Evolutionary conservation across 1,139 yeast genomes (phyloP).

Genomic region (Pichia sp.): DNA sequence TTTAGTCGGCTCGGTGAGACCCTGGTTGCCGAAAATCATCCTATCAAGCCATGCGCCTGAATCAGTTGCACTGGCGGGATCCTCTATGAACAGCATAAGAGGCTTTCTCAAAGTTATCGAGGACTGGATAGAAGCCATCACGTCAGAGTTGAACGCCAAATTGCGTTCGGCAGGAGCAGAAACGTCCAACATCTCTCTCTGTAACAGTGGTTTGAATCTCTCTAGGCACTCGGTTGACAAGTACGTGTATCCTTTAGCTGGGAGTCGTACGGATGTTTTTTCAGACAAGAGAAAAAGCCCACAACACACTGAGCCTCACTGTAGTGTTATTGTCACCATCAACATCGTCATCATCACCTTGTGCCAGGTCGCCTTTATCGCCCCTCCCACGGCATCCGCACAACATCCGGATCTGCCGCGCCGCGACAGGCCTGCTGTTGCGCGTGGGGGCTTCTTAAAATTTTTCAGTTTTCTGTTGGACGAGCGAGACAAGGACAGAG

Average conservation of each 20-base stretch:
- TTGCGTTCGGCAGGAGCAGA: neutral
- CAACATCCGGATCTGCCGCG: slow-evolving; percentile 1
- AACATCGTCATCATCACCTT: neutral
- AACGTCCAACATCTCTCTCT: neutral
- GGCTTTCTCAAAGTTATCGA: slow-evolving; percentile 38
- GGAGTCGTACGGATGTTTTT: neutral
- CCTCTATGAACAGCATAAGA: slow-evolving; percentile 39
- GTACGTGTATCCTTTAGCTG: neutral
- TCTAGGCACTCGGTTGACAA: neutral
- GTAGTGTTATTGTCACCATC: neutral
- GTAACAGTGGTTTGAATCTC: neutral
- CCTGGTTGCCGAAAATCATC: slow-evolving; percentile 14
- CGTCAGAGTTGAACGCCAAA: slow-evolving; percentile 8
- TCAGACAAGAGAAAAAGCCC: neutral
- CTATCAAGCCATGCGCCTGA: slow-evolving; percentile 31
- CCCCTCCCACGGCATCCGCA: neutral
- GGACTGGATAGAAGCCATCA: slow-evolving; percentile 33
- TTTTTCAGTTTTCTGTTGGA: neutral
- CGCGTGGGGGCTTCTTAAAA: neutral
- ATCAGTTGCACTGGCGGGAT: slow-evolving; percentile 20
- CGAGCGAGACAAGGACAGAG: neutral
- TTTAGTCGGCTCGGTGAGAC: slow-evolving; percentile 14
- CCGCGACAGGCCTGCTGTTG: neutral
- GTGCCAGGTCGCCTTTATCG: neutral
- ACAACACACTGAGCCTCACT: neutral